Evolutionary conservation across 192 early-diverging fungal genomes (phyloP).

Genomic region (Kickxella alabastrina): DNA sequence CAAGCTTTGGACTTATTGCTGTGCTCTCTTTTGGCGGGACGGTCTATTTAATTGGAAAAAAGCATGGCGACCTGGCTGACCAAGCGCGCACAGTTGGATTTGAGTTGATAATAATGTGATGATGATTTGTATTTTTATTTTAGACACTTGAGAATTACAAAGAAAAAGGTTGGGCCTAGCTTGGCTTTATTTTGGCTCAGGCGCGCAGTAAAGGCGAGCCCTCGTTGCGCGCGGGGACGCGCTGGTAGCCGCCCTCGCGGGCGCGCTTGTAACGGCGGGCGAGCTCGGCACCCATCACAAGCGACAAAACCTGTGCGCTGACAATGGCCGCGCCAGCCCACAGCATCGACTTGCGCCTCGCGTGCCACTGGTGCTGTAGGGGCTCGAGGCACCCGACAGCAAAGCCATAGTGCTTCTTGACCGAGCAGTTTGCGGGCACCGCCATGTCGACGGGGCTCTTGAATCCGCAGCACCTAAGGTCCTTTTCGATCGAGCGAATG

Average conservation of each 20-base stretch:
- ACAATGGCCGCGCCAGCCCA: slow-evolving; percentile 33
- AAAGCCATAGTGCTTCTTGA: slow-evolving; percentile 42
- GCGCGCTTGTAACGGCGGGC: slow-evolving; percentile 31
- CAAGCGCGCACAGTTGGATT: no score
- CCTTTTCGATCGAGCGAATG: slow-evolving; percentile 50
- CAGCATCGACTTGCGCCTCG: slow-evolving; percentile 4
- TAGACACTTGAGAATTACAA: neutral
- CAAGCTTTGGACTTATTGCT: no score
- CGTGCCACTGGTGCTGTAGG: slow-evolving; percentile 25
- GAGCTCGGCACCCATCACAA: slow-evolving; percentile 37
- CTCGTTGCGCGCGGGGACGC: slow-evolving; percentile 19
- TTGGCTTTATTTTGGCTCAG: no score
- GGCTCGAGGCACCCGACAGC: slow-evolving; percentile 20
- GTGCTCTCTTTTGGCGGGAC: no score
- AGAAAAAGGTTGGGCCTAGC: no score
- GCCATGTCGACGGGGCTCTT: slow-evolving; percentile 43
- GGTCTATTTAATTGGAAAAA: no score
- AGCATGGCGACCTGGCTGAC: no score
- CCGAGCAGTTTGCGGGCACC: slow-evolving; percentile 34
- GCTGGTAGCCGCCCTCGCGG: slow-evolving; percentile 26
- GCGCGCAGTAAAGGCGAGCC: slow-evolving; percentile 26
- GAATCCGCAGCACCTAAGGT: slow-evolving; percentile 55
- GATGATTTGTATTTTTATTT: neutral
- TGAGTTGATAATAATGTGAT: no score
- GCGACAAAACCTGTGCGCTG: slow-evolving; percentile 30